Evolutionary conservation across 169 alveolate species (phyloP), one percentile per base, ranked within the genome.

Genomic region (Babesia bigemina): DNA sequence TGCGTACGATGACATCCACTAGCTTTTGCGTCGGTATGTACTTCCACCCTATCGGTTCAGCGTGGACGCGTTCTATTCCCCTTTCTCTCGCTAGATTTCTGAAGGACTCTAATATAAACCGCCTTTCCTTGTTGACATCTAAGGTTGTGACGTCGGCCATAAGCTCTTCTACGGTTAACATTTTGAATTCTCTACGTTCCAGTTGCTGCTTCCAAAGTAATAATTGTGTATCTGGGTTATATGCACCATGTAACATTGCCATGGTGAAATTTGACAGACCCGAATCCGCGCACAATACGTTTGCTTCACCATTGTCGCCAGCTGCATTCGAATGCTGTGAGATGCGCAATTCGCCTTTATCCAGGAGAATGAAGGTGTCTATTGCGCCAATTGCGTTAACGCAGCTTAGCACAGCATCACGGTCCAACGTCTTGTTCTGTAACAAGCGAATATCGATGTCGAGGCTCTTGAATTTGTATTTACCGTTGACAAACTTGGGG

Each of bases 11-110:
- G 14, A 70, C 63, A 24, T 49, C 52, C 11, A 61, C 57, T 2
- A 39, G 42, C 24, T 55, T 42, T 22, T 52, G 69, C 33, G 53
- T 11, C 11, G 87, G 82, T 22, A 69, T 10, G 75, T 78, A 78
- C 28, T 33, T 47, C 87, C 87, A 78, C 9, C 70, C 62, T 16
- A 57, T 39, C n/a, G 79, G 75, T 21, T 48, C 60, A 0, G 70
- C 42, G 24, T 33, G 10, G 33, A 17, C 21, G 3, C 26, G 12
- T 17, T 33, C 33, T 7, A 53, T 36, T 0, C 28, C 65, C 12
- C 42, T 17, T 53, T 55, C 55, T 9, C 22, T 19, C 26, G 50
- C 14, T 36, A 67, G 21, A 12, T 47, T 26, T 2, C 53, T 50
- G 58, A 67, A 55, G 12, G 2, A 55, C 1, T n/a, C 44, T 16